Evolutionary conservation across 345 rosid species (phyloP).

Genomic region (Lepidium didymum): DNA sequence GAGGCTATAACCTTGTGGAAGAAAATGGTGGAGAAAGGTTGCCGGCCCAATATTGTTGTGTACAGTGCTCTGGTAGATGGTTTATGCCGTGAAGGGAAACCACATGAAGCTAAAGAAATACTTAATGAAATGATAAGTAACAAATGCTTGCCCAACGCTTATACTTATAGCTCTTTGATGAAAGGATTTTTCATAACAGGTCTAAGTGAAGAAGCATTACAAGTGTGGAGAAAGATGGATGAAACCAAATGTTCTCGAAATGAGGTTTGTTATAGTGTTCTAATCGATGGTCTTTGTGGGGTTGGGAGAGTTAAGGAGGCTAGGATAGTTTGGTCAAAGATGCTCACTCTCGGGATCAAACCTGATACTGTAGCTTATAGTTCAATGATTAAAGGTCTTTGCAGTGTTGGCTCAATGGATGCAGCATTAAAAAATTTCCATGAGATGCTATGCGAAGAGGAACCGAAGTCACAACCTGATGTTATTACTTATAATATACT

Average conservation of each 20-base stretch:
- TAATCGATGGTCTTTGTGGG: slow-evolving; percentile 71
- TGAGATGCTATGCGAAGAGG: slow-evolving; percentile 77
- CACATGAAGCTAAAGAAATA: slow-evolving; percentile 54
- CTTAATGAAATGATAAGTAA: slow-evolving; percentile 47
- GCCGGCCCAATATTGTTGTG: slow-evolving; percentile 47
- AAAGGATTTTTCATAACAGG: slow-evolving; percentile 64
- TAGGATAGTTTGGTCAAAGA: slow-evolving; percentile 61
- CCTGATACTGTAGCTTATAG: slow-evolving; percentile 80
- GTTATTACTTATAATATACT: slow-evolving; percentile 83
- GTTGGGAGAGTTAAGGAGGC: slow-evolving; percentile 63
- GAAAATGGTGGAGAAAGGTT: slow-evolving; percentile 51
- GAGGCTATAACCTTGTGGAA: slow-evolving; percentile 62
- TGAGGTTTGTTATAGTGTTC: slow-evolving; percentile 65
- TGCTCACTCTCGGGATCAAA: slow-evolving; percentile 58
- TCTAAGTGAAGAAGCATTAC: slow-evolving; percentile 53
- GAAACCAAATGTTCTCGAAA: slow-evolving; percentile 31
- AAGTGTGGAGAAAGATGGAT: slow-evolving; percentile 69
- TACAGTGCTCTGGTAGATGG: slow-evolving; percentile 78
- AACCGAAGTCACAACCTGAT: slow-evolving; percentile 68
- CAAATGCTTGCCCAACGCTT: slow-evolving; percentile 68
- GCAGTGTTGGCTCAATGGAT: slow-evolving; percentile 51
- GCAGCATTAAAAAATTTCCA: slow-evolving; percentile 67
- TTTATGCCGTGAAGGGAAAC: slow-evolving; percentile 61
- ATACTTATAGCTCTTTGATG: slow-evolving; percentile 84
- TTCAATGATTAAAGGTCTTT: slow-evolving; percentile 84